Base-by-base conservation (phyloP, 148 eudicot species). In the Amaranthus hypochondriacus region DNA sequence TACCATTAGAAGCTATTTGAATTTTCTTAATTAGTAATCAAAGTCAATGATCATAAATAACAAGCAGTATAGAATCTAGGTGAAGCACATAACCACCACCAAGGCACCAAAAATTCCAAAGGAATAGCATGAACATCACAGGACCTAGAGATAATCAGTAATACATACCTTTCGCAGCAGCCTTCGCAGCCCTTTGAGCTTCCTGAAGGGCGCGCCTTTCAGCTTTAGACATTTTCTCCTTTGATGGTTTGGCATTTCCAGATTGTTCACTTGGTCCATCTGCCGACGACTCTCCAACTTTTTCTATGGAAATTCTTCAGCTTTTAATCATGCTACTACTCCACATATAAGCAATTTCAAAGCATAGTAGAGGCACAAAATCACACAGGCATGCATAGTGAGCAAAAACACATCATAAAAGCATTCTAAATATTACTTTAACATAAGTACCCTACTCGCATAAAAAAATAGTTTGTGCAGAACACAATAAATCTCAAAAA, bases 201-300 rank as follows among this genome's bases (percentile, higher is more conserved):
- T 95, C 99, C 79, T 95, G 99, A 75, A 88, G 83, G 58, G 99
- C 92, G 80, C 99, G 90, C 58, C 99, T 86, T 76, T 95, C 99
- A 28, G 99, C 97, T 81, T 92, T 95, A 2, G 99, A 92, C 52
- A 88, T 78, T 78, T 88, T 95, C 81, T 90, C 93, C 83, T 95
- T 95, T 54, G 79, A 72, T 46, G 91, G 84, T 81, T 89, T 93
- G 48, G 82, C 39, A 28, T 28, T 28, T 28, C 39, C 84, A 64
- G 82, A 65, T 50, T 63, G 76, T 15, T 89, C 93, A 75, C 75
- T 81, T 70, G 75, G 84, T 60, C 74, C 77, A 66, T 84, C 39
- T 28, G 39, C 39, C 39, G 39, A 74, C 60, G 82, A 81, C 68
- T 81, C 86, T 47, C 78, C 88, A 79, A 76, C 88, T 81, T 83